Evolutionary conservation across 2,329 filamentous ascomycete genomes (phyloP).

Genomic region (Neodidymelliopsis sp.): DNA sequence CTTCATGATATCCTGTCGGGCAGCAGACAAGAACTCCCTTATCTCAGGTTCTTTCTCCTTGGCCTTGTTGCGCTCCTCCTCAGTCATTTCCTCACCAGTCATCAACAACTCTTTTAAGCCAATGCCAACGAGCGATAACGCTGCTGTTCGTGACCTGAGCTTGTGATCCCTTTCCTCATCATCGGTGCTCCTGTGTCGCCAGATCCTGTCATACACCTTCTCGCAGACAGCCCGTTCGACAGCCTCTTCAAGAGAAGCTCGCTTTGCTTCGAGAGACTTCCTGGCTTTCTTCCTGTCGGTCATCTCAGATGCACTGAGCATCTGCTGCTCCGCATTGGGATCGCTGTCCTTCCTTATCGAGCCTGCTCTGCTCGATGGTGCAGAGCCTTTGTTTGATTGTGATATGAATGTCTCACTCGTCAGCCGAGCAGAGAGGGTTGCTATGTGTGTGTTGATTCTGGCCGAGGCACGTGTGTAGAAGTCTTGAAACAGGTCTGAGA

Average conservation of each 20-base stretch:
- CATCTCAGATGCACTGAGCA: constrained; percentile 89
- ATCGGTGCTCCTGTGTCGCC: constrained; percentile 87
- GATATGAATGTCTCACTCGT: constrained; percentile 66
- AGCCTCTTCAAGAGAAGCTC: constrained; percentile 81
- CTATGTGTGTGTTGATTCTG: constrained; percentile 87
- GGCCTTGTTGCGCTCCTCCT: constrained; percentile 62
- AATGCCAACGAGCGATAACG: constrained; percentile 89
- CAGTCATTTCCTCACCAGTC: constrained; percentile 62
- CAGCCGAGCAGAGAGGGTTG: constrained; percentile 76
- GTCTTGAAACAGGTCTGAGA: constrained; percentile 90
- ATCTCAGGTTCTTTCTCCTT: constrained; percentile 69
- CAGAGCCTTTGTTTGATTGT: constrained; percentile 50
- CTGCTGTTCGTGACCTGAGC: constrained; percentile 90
- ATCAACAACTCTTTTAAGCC: constrained; percentile 79
- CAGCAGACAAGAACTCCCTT: constrained; percentile 73
- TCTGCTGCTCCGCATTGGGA: constrained; percentile 70
- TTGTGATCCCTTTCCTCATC: constrained; percentile 97
- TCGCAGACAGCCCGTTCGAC: constrained; percentile 88
- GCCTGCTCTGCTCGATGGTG: constrained; percentile 46
- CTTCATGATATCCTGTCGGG: constrained; percentile 70
- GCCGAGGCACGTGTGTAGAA: constrained; percentile 85
- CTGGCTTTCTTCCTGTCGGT: constrained; percentile 79
- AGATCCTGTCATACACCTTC: constrained; percentile 83
- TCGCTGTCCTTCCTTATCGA: constrained; percentile 48
- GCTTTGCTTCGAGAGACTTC: constrained; percentile 79